phyloP scores from a whole-genome alignment of 306 rosid genomes.

The Sesbania bispinosa region DNA sequence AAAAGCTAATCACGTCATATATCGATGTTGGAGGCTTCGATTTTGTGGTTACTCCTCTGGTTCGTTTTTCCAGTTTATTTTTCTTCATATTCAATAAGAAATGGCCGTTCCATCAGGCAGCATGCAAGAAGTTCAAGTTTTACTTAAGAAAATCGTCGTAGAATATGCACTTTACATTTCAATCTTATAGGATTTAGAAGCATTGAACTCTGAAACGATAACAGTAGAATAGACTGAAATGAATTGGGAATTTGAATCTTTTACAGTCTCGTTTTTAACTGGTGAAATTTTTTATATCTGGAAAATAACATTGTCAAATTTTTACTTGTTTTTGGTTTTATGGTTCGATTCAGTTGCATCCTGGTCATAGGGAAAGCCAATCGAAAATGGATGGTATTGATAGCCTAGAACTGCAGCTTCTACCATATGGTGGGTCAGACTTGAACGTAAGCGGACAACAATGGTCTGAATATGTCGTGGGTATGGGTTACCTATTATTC shows the following conservation, averaged over 20 bases:
- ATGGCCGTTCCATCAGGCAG: too few relatives aligned
- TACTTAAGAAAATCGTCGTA: background rate
- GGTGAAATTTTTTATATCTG: background rate
- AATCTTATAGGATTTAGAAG: background rate
- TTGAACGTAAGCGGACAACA: conserved; percentile 25
- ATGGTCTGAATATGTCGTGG: conserved; percentile 29
- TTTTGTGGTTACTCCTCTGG: conserved; percentile 61
- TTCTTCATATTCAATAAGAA: background rate
- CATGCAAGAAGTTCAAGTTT: too few relatives aligned
- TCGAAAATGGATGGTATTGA: background rate
- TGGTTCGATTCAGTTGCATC: conserved; percentile 53
- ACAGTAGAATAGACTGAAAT: background rate
- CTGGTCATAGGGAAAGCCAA: conserved; percentile 57
- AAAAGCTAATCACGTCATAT: conserved; percentile 38
- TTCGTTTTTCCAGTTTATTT: conserved; percentile 21
- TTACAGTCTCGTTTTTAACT: too few relatives aligned
- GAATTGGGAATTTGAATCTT: background rate
- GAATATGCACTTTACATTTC: too few relatives aligned
- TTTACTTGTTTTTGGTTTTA: background rate
- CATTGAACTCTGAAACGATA: background rate
- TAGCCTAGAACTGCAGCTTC: conserved; percentile 12
- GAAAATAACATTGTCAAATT: background rate
- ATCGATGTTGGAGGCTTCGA: conserved; percentile 51
- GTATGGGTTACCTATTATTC: conserved; percentile 45
- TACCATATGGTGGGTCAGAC: conserved; percentile 67